Evolutionary conservation across 441 rosid genomes (phyloP), one percentile per base, ranked within the genome.

Genomic region (Corymbia citriodora): DNA sequence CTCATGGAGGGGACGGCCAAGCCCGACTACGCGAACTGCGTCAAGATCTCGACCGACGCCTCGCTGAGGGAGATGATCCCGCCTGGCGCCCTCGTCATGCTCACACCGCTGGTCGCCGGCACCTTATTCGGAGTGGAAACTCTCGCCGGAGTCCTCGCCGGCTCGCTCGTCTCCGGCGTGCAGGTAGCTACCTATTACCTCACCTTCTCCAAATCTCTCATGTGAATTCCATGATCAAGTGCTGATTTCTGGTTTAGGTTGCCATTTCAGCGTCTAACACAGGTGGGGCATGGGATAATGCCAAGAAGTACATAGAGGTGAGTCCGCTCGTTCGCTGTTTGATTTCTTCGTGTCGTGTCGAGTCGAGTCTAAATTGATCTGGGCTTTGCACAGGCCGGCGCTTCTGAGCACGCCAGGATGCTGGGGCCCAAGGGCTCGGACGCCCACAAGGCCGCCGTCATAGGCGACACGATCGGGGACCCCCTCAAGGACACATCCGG

Each of bases 231-330:
- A 40, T 45, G 6, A 79, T 6, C 85, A 45, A 23, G n/a, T 45
- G 27, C 19, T 4, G 49, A 25, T 70, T 68, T 89, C 90, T 8
- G 33, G 27, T 10, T 9, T 91, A 96, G 96, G 95, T 96, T 87
- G 98, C 98, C 85, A 95, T 96, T 55, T 96, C 98, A 23, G 96
- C 98, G 63, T 96, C 98, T 7, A 96, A 96, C 95, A 95, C 98
- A 36, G 98, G 97, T 61, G 98, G 97, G 19, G 97, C 98, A 4
- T 95, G 96, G 96, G 96, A 96, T 90, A 96, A 95, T 48, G 96
- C 98, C 88, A 95, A 95, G 93, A 96, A 96, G 88, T 95, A 95
- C 93, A 95, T 93, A 8, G 98, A 96, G 98, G 97, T 94, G 45
- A n/a, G 23, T 40, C n/a, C 50, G 27, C 70, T 53, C 55, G 16